Percentiles rank a stretch among this genome's conserved stretches.
phyloP scores from a whole-genome alignment of 306 rosid species.

The Vicia villosa region DNA sequence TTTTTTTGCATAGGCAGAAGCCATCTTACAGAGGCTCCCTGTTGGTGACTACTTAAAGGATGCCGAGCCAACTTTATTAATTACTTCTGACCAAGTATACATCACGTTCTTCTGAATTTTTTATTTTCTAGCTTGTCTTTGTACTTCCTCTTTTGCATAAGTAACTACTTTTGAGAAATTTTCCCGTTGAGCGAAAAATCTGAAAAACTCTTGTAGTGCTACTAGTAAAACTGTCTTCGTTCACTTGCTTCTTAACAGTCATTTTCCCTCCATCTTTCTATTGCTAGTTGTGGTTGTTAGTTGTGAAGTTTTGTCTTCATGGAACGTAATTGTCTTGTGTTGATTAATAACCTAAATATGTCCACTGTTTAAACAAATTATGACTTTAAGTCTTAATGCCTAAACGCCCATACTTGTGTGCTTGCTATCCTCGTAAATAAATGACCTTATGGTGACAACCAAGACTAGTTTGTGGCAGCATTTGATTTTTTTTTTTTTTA shows the following conservation, averaged over 20 bases:
- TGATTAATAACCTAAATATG: conserved; percentile 29
- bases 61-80: conserved; percentile 70
- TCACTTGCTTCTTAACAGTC: conserved; percentile 16
- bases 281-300: conserved; percentile 20
- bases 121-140: conserved; percentile 33
- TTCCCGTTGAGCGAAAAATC: neutral
- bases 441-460: conserved; percentile 60
- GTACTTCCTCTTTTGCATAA: conserved; percentile 15
- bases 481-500: conserved; percentile 12
- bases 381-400: conserved; percentile 27
- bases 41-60: conserved; percentile 70
- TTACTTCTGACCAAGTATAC: conserved; percentile 95
- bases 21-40: conserved; percentile 73
- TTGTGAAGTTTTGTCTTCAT: neutral
- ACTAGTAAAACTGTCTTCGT: neutral
- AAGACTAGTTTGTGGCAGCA: conserved; percentile 33
- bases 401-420: conserved; percentile 19
- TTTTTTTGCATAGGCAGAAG: conserved; percentile 77
- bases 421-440: conserved; percentile 55
- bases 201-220: conserved; percentile 8
- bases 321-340: conserved; percentile 13
- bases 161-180: conserved; percentile 12
- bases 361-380: conserved; percentile 14
- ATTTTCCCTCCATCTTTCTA: neutral
- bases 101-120: conserved; percentile 45